phyloP scores from a whole-genome alignment of 2,329 filamentous ascomycete species.

The Hawksworthiomyces lignivorus region DNA sequence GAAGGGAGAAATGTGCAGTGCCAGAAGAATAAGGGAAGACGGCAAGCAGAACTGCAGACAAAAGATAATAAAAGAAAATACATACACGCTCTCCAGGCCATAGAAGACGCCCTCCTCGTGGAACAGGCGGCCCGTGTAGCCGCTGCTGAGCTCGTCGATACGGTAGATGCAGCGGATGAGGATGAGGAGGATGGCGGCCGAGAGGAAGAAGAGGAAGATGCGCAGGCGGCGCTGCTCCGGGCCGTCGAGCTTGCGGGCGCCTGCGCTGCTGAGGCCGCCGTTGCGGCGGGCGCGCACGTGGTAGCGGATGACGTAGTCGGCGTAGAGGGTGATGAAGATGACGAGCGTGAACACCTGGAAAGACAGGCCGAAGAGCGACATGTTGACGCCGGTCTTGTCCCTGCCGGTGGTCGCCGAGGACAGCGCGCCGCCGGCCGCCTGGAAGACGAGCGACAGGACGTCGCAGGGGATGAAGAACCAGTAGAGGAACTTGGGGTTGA shows the following conservation, averaged over 20 bases:
- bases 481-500: conserved; percentile 33
- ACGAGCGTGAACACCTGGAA: conserved; percentile 50
- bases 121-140: conserved; percentile 50
- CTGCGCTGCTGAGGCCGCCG: neutral
- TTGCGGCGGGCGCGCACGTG: conserved; percentile 14
- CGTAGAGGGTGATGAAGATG: conserved; percentile 41
- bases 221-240: conserved; percentile 2
- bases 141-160: conserved; percentile 56
- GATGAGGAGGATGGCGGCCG: conserved; percentile 49
- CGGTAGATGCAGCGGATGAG: conserved; percentile 50
- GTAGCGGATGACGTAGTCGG: conserved; percentile 39
- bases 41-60: no score
- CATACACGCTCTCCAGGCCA: conserved; percentile 41
- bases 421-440: conserved; percentile 48
- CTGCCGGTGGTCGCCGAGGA: conserved; percentile 36
- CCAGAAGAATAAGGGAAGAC: neutral
- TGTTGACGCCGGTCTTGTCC: conserved; percentile 38
- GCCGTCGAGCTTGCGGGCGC: neutral
- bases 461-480: conserved; percentile 46
- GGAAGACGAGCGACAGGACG: conserved; percentile 44
- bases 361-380: conserved; percentile 47
- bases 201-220: conserved; percentile 44
- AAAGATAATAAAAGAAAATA: no score
- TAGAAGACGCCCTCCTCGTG: conserved; percentile 44
- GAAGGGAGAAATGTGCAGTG: neutral